A percentile compares a stretch with the other conserved stretches of the same genome.
phyloP scores from a whole-genome alignment of 176 grass and related monocot genomes.

The Ampelocalamus luodianensis region DNA sequence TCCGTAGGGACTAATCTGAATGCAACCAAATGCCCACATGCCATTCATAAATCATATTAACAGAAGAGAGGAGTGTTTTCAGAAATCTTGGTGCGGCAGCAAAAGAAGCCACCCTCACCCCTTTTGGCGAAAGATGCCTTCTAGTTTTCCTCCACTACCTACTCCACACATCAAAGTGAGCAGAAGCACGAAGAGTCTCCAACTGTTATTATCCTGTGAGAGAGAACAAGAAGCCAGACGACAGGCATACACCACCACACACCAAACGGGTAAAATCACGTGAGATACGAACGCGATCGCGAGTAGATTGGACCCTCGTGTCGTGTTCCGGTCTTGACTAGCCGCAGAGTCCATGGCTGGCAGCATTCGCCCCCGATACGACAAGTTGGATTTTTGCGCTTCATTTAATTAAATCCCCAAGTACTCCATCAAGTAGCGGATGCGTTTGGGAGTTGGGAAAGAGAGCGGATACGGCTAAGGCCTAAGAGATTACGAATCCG shows the following conservation, averaged over 20 bases:
- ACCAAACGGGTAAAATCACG: constrained; percentile 30
- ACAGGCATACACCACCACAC: background rate
- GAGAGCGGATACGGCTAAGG: background rate
- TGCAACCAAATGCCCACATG: constrained; percentile 28
- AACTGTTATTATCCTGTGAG: background rate
- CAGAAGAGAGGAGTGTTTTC: background rate
- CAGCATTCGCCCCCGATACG: background rate
- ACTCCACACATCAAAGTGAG: background rate
- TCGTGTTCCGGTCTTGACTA: constrained; percentile 22
- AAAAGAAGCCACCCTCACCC: background rate
- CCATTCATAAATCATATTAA: background rate
- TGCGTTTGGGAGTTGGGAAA: background rate
- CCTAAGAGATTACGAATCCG: background rate
- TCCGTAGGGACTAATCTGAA: background rate
- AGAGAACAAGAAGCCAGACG: background rate
- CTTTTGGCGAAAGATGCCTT: constrained; percentile 36
- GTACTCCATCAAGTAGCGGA: background rate
- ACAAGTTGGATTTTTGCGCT: background rate
- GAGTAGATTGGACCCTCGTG: background rate
- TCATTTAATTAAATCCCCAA: too few species aligned
- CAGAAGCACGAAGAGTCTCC: constrained; percentile 1
- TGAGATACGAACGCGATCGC: constrained; percentile 13
- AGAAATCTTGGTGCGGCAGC: background rate
- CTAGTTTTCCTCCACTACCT: background rate
- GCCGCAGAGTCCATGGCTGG: background rate